Conservation (phyloP, 2,329 filamentous ascomycete genomes). For the Aspergillus pseudonomiae region DNA sequence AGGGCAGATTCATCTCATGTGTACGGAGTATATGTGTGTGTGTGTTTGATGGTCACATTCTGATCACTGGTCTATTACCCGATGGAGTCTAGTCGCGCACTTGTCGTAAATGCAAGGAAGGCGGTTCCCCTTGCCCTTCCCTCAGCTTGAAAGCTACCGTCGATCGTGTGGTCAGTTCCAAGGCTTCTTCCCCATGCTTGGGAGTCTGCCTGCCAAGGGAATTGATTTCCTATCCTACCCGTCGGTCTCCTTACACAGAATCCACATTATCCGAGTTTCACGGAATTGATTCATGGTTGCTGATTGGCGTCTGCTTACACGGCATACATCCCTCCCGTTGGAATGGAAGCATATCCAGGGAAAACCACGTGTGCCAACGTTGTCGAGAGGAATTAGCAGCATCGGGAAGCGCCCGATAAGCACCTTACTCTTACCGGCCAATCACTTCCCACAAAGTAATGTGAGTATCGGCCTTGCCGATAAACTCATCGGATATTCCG, state of each 20-base stretch:
- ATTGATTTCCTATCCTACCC: not conserved
- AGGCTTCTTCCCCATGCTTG: not conserved
- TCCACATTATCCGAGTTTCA: not conserved
- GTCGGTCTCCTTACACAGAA: not conserved
- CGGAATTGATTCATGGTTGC: not conserved
- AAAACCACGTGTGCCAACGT: constrained; percentile 1
- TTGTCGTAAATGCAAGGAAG: not conserved
- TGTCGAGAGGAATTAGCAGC: constrained; percentile 1
- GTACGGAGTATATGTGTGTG: not conserved
- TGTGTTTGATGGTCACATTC: not conserved
- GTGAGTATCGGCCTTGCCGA: not conserved
- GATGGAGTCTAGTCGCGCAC: not conserved
- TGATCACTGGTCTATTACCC: not conserved
- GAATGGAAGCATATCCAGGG: not conserved
- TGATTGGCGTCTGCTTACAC: not conserved
- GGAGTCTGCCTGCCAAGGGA: constrained; percentile 7
- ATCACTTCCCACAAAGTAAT: not conserved
- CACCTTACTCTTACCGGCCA: constrained; percentile 1
- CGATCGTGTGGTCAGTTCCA: not conserved
- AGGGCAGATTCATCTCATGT: not conserved
- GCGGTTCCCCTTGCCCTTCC: not conserved
- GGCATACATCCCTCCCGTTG: not conserved
- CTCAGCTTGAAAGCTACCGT: not conserved
- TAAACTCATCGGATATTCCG: not conserved
- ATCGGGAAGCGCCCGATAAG: not conserved